phyloP scores from a whole-genome alignment of 164 flowering plant genomes.

The Aristolochia californica region DNA sequence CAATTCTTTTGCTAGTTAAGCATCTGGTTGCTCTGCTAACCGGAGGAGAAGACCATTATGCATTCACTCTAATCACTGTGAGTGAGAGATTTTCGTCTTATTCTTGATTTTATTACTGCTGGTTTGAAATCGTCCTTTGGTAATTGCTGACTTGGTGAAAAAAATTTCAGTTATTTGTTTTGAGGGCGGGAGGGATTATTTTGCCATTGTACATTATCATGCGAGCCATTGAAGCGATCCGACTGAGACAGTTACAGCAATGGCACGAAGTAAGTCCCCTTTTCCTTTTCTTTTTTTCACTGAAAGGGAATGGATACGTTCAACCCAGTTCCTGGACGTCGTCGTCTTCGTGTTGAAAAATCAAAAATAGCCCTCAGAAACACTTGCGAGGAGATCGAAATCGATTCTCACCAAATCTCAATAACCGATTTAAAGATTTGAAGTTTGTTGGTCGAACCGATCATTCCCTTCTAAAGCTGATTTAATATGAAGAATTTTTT shows the following conservation, averaged over 20 bases:
- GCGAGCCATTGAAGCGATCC: slow-evolving; percentile 35
- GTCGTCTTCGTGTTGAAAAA: too few relatives aligned
- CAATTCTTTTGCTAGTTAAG: slow-evolving; percentile 45
- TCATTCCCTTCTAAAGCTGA: too few relatives aligned
- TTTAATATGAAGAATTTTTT: too few relatives aligned
- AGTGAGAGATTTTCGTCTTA: slow-evolving; percentile 10
- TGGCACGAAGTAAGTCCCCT: slow-evolving; percentile 5
- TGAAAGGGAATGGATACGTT: too few relatives aligned
- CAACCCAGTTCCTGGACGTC: too few relatives aligned
- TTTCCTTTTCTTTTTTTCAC: too few relatives aligned
- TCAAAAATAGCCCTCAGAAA: too few relatives aligned
- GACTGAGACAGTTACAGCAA: slow-evolving; percentile 26
- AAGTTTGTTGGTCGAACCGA: too few relatives aligned
- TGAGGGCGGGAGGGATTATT: slow-evolving; percentile 51
- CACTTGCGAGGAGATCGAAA: too few relatives aligned
- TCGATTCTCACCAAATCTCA: too few relatives aligned
- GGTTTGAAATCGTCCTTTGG: neutral
- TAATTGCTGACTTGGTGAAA: neutral
- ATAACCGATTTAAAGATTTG: too few relatives aligned
- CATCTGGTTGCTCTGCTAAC: slow-evolving; percentile 33
- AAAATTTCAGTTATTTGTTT: slow-evolving; percentile 12
- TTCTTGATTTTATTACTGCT: neutral
- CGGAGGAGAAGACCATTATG: slow-evolving; percentile 40
- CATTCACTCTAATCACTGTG: slow-evolving; percentile 58
- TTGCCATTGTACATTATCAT: slow-evolving; percentile 47